Conservation (phyloP, 805 yeast genomes). For the Teunomyces aglyptinius region DNA sequence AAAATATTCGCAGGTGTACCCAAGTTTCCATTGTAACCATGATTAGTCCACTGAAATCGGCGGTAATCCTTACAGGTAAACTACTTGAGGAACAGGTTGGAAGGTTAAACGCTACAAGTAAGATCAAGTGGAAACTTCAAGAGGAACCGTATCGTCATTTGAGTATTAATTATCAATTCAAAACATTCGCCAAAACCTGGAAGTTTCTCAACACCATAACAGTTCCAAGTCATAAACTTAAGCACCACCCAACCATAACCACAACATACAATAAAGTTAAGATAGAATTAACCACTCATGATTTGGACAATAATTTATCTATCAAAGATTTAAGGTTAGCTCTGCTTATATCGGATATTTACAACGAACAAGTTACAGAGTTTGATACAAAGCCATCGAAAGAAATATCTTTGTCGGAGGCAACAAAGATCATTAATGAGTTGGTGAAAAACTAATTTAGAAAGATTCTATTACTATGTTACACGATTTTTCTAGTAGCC, state of each 20-base stretch:
- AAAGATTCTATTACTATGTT: background rate
- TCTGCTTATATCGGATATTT: slow-evolving; percentile 19
- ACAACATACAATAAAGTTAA: slow-evolving; percentile 62
- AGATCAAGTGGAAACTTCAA: slow-evolving; percentile 6
- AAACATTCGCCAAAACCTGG: slow-evolving; percentile 64
- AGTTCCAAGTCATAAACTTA: slow-evolving; percentile 52
- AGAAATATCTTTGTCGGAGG: slow-evolving; percentile 10
- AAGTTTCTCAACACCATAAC: slow-evolving; percentile 59
- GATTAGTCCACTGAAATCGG: background rate
- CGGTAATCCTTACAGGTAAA: slow-evolving; percentile 7
- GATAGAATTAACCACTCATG: slow-evolving; percentile 64
- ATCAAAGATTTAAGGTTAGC: slow-evolving; percentile 62
- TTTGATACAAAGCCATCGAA: background rate
- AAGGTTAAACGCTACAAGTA: slow-evolving; percentile 2
- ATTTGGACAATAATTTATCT: slow-evolving; percentile 48
- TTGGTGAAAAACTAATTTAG: slow-evolving; percentile 6
- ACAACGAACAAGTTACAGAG: background rate
- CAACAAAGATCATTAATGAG: slow-evolving; percentile 12
- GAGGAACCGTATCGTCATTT: slow-evolving; percentile 16
- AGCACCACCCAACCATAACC: slow-evolving; percentile 70
- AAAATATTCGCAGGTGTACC: slow-evolving; percentile 1
- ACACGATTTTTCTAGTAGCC: slow-evolving; percentile 15
- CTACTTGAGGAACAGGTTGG: slow-evolving; percentile 10
- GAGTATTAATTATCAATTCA: slow-evolving; percentile 40
- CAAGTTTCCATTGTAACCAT: background rate